Base-by-base conservation (phyloP, 345 rosid species). In the Populus euphratica region DNA sequence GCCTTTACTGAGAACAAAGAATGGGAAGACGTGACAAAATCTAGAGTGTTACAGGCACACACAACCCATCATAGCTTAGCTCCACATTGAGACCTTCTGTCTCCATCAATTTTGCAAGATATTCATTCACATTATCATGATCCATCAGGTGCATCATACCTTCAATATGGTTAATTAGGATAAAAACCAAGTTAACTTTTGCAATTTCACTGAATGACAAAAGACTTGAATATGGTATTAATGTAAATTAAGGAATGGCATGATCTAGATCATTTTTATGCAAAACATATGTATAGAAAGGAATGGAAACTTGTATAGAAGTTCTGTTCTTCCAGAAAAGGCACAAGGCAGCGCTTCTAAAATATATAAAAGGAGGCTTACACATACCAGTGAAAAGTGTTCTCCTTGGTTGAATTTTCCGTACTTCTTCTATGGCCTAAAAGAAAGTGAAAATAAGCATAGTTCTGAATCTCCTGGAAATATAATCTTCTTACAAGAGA, bases 141-240 rank as follows among this genome's bases (percentile, higher is more conserved):
- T 94, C 98, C 98, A 93, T 95, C 83, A 93, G 82, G 81, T 93
- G 98, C 96, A 93, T 93, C 98, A 91, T 93, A 78, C 97, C 97
- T 93, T 71, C 64, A 64, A n/a, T 70, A 43, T 35, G 21, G 35
- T 39, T 67, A n/a, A 68, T 54, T 29, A 0, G 59, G 56, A 38
- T 62, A 27, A 44, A 70, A 83, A 79, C 27, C 18, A 77, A 47
- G 44, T 54, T 23, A 83, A 20, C 38, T 18, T 31, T 66, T 16
- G 54, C 62, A 73, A 59, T 31, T 62, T 35, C n/a, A 10, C 31
- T 43, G 6, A 29, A 33, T 50, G 29, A n/a, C 29, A 31, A 1
- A 2, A 0, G 20, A 25, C 20, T 18, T 18, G 23, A 52, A 31
- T 13, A 43, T 2, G 43, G 5, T 17, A 67, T n/a, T 65, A 27